Evolutionary conservation across 805 yeast species (phyloP).

Genomic region (Ogataea nonfermentans): DNA sequence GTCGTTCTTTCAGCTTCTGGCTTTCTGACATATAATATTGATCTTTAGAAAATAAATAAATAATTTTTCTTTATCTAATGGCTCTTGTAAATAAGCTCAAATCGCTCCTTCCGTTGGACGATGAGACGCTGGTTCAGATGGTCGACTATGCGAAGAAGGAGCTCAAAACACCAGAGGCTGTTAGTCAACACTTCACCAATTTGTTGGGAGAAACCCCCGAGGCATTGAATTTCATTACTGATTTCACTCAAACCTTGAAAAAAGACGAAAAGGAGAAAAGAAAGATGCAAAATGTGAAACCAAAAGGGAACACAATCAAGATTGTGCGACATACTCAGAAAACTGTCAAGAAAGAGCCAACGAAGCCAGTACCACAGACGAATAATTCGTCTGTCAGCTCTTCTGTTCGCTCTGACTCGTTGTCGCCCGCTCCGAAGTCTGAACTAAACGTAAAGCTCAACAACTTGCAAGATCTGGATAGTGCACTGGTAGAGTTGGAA

Average conservation of each 20-base stretch:
- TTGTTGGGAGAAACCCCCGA: constrained; percentile 58
- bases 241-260: constrained; percentile 41
- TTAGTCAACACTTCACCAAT: constrained; percentile 52
- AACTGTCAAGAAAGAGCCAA: not conserved
- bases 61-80: not conserved
- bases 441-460: constrained; percentile 39
- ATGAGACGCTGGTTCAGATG: constrained; percentile 53
- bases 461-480: constrained; percentile 48
- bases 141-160: constrained; percentile 48
- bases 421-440: not conserved
- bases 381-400: too few species aligned
- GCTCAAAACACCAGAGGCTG: constrained; percentile 45
- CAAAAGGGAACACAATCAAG: constrained; percentile 4
- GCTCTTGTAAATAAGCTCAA: constrained; percentile 17
- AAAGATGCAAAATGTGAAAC: constrained; percentile 4
- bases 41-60: not conserved
- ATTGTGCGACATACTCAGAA: constrained; percentile 1
- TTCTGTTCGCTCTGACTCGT: too few species aligned
- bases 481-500: constrained; percentile 46
- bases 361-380: too few species aligned
- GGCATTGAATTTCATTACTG: constrained; percentile 45
- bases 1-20: constrained; percentile 17
- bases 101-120: constrained; percentile 54
- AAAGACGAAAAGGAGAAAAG: constrained; percentile 10
- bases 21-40: constrained; percentile 19